Percentiles rank a stretch among this genome's conserved stretches.
phyloP scores from a whole-genome alignment of 2,329 filamentous ascomycete species.

The Aureobasidium namibiae region DNA sequence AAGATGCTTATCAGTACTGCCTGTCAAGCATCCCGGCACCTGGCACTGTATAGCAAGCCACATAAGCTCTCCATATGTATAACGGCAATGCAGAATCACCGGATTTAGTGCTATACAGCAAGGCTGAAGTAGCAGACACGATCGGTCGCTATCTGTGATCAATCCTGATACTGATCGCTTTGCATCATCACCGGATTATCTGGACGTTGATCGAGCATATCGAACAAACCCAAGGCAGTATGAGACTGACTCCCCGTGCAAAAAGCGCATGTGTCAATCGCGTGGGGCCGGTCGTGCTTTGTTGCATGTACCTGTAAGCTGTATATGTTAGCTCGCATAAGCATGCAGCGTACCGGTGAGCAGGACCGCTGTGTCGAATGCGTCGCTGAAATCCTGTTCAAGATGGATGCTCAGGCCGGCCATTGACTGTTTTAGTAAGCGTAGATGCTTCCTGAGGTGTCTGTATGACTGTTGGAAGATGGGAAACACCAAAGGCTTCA shows the following conservation, averaged over 20 bases:
- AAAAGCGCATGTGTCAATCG: not conserved
- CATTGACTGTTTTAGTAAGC: not conserved
- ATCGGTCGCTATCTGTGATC: not conserved
- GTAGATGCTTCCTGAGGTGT: not conserved
- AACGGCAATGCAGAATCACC: not conserved
- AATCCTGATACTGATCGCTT: not conserved
- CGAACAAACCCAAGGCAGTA: not conserved
- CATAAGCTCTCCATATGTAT: not conserved
- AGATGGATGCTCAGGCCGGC: not conserved
- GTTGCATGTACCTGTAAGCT: slow-evolving; percentile 5
- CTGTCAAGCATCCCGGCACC: not conserved
- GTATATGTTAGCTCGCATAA: slow-evolving; percentile 1
- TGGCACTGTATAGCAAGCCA: not conserved
- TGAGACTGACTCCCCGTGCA: not conserved
- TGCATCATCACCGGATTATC: not conserved
- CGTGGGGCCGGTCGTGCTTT: not conserved
- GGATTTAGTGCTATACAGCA: not conserved
- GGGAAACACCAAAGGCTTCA: not conserved
- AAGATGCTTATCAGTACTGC: not conserved
- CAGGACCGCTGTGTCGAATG: not conserved
- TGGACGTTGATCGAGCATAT: not conserved
- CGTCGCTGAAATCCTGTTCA: not conserved
- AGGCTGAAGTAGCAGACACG: not conserved
- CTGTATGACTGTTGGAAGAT: not conserved
- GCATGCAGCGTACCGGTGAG: not conserved